phyloP scores from a whole-genome alignment of 2,329 filamentous ascomycete genomes.

The Emmonsiellopsis sp. region DNA sequence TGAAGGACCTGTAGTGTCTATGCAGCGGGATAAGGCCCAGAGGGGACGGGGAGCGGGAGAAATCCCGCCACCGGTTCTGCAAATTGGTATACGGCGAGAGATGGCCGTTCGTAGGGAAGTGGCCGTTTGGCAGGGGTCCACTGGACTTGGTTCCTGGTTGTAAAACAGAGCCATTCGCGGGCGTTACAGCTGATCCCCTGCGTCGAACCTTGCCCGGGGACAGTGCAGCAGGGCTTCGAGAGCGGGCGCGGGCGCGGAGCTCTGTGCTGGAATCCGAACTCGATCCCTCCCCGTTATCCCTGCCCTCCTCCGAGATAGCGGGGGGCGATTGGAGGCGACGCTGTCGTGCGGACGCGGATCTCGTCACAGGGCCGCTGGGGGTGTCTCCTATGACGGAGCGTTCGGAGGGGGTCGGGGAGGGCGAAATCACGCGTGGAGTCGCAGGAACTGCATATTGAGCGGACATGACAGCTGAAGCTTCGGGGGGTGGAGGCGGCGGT shows the following conservation, averaged over 20 bases:
- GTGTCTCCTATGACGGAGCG: slow-evolving; percentile 42
- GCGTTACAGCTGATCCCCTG: slow-evolving; percentile 45
- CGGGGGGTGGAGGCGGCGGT: slow-evolving; percentile 9
- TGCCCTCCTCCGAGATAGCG: slow-evolving; percentile 50
- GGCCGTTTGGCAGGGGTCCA: slow-evolving; percentile 28
- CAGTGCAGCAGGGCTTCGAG: slow-evolving; percentile 54
- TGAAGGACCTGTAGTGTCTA: slow-evolving; percentile 78
- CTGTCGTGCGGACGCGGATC: slow-evolving; percentile 52
- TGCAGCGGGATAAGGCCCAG: slow-evolving; percentile 93
- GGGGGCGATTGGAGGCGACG: slow-evolving; percentile 49
- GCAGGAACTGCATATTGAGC: slow-evolving; percentile 53
- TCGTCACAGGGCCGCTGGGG: slow-evolving; percentile 66
- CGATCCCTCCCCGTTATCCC: slow-evolving; percentile 43
- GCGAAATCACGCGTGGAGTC: slow-evolving; percentile 81
- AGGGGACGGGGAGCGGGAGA: slow-evolving; percentile 86
- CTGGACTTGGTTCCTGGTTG: slow-evolving; percentile 28
- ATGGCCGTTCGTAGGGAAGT: slow-evolving; percentile 51
- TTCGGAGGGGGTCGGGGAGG: slow-evolving; percentile 62
- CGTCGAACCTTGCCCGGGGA: slow-evolving; percentile 30
- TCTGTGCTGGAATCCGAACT: slow-evolving; percentile 44
- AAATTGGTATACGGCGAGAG: slow-evolving; percentile 53
- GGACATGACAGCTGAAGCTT: slow-evolving; percentile 32
- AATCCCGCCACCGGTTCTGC: slow-evolving; percentile 67
- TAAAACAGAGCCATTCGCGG: slow-evolving; percentile 37
- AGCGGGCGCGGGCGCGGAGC: slow-evolving; percentile 56